These are phyloP conservation scores for Globisporangium spinosum DNA, from an alignment of 352 stramenopile species.

Conservation along the genomic window DNA sequence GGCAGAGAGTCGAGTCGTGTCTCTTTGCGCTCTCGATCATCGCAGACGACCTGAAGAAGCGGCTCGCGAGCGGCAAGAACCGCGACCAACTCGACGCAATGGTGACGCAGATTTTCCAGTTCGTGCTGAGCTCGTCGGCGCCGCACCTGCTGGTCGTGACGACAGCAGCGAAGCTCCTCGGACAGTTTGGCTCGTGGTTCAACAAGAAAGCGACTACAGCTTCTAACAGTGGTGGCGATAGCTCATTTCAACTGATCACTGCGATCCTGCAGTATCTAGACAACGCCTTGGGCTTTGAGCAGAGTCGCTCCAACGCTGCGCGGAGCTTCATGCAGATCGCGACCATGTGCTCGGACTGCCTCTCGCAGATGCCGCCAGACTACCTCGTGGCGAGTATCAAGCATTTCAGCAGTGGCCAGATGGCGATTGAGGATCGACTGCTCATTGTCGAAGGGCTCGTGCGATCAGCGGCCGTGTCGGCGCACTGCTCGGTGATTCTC, in stretches of 20 bases:
- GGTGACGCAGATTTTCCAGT: conserved; percentile 42
- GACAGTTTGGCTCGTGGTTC: conserved; percentile 60
- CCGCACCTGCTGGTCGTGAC: conserved; percentile 43
- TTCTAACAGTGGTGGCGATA: conserved; percentile 1
- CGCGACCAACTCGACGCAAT: conserved; percentile 33
- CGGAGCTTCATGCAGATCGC: conserved; percentile 76
- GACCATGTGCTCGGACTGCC: conserved; percentile 41
- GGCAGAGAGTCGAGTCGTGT: conserved; percentile 51
- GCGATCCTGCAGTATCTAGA: conserved; percentile 59
- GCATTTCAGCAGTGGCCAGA: conserved; percentile 33
- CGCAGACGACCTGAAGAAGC: conserved; percentile 58
- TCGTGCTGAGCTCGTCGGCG: conserved; percentile 28
- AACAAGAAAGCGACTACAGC: conserved; percentile 31
- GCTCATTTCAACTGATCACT: conserved; percentile 36
- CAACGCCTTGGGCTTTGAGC: conserved; percentile 28
- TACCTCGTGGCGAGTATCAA: conserved; percentile 41
- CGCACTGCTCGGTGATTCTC: conserved; percentile 48
- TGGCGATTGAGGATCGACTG: conserved; percentile 54
- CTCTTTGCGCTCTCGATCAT: conserved; percentile 56
- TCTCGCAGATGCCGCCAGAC: conserved; percentile 42
- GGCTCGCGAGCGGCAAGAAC: conserved; percentile 23
- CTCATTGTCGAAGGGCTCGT: conserved; percentile 66
- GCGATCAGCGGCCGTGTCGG: conserved; percentile 42
- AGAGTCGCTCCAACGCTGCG: conserved; percentile 43
- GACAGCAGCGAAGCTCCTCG: conserved; percentile 43